These are phyloP conservation scores for Epichloe baconii DNA, from an alignment of 2,329 filamentous ascomycete species.

Conservation along the genomic window DNA sequence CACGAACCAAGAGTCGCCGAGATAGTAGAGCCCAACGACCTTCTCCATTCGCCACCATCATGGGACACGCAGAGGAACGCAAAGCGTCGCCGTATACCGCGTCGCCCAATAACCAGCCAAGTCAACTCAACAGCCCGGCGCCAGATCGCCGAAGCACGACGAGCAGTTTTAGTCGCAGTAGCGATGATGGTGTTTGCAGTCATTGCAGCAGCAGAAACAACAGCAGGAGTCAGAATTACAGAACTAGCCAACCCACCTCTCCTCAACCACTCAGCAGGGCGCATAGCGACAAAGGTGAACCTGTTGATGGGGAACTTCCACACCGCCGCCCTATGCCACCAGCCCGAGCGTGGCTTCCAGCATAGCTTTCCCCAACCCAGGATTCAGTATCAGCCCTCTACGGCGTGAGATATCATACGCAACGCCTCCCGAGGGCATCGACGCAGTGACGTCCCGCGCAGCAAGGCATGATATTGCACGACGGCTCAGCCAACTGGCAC, in stretches of 20 bases:
- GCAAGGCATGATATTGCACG: slow-evolving; percentile 32
- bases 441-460: slow-evolving; percentile 11
- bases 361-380: slow-evolving; percentile 17
- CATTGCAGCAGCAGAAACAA: slow-evolving; percentile 8
- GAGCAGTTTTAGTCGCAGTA: slow-evolving; percentile 7
- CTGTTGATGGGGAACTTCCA: slow-evolving; percentile 2
- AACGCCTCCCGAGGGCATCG: slow-evolving; percentile 4
- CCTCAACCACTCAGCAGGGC: slow-evolving; percentile 3
- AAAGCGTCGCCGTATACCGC: neutral
- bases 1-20: neutral
- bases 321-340: slow-evolving; percentile 19
- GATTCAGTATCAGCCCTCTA: slow-evolving; percentile 16
- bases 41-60: neutral
- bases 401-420: slow-evolving; percentile 13
- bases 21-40: neutral
- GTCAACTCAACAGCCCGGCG: slow-evolving; percentile 4
- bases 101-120: neutral
- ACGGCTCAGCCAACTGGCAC: slow-evolving; percentile 25
- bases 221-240: slow-evolving; percentile 2
- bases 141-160: slow-evolving; percentile 8
- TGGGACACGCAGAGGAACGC: slow-evolving; percentile 4
- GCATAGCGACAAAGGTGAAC: slow-evolving; percentile 4
- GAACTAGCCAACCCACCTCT: neutral
- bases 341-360: slow-evolving; percentile 23
- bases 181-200: slow-evolving; percentile 6